Base-by-base conservation (phyloP, 1,139 yeast species). In the Taphrina flavorubra region DNA sequence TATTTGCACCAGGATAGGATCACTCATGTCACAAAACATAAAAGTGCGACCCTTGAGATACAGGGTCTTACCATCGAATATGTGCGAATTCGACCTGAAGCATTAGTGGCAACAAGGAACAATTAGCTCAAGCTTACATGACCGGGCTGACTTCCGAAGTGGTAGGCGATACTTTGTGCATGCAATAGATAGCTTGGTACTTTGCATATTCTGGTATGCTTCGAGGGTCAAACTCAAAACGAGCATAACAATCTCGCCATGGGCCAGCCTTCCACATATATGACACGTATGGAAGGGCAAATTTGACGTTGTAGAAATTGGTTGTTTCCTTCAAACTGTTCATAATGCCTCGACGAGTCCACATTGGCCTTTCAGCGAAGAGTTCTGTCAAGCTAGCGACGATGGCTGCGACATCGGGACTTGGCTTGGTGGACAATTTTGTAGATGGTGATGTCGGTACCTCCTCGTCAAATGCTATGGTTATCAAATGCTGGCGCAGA, bases 231-330 rank as follows among this genome's bases (percentile, higher is more conserved):
- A 87, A 81, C 0, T 97, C 98, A 74, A 87, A 86, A 74, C 81
- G 84, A 58, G 91, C 86, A 76, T 88, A 90, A n/a, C 96, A 85
- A 72, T 91, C 91, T 74, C 98, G 83, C 97, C 97, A 94, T 0
- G 99, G 99, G 0, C 99, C 99, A 75, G 89, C 89, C 44, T 88
- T 86, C 77, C 87, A 89, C 51, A 90, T 83, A 76, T 86, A 94
- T 0, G 97, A 83, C 0, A 92, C 89, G 75, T 89, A 87, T 0
- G 98, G 97, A 64, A 95, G 78, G 0, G 97, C 95, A 72, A 84
- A 86, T 73, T 89, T 87, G 53, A 92, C 78, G 20, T 84, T 83
- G 56, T 72, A 25, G 66, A 69, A 8, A 70, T 83, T 79, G 71
- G 82, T 80, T 61, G 85, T 79, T 13, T 82, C 82, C 2, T 78